Base-by-base conservation (phyloP, 78 protist genomes). In the Bodo saltans region DNA sequence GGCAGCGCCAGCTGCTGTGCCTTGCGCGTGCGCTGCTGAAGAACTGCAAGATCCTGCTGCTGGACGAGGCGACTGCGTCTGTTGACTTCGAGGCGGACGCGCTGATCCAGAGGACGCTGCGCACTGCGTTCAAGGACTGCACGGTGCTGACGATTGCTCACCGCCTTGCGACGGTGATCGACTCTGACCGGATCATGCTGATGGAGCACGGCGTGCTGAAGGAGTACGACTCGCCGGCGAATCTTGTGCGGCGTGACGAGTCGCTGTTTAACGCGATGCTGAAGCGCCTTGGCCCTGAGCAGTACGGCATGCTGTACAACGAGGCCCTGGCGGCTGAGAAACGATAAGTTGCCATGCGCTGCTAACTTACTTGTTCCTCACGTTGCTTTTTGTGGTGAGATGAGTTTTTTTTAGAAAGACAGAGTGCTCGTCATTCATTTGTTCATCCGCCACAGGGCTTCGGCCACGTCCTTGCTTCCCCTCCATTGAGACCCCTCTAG, bases 151-250 rank as follows among this genome's bases (percentile, higher is more conserved):
- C 72, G 0, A 60, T 89, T 68, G 97, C 98, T 1, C 98, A 95
- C 72, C 86, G 97, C 3, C 79, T 96, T 41, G 86, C 93, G 70
- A 94, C 98, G 17, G 87, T 96, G 79, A 90, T 96, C 88, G 98
- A 92, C 84, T 71, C 72, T 42, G 92, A 88, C 73, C 27, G 78
- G 53, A 67, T 95, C 52, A 17, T 91, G 27, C 90, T 91, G 35
- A 30, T 95, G 67, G 89, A 88, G 42, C 21, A 74, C 68, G 87
- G 89, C 41, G 32, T 0, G 40, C 42, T 73, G n/a, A 68, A 0
- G 28, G 85, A 82, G 80, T 76, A 4, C n/a, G 93, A 83, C 52
- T 23, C 42, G 41, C 89, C 92, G 47, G 42, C 27, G 25, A 0
- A 3, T 11, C 27, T 25, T 8, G 79, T 33, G 11, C 60, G 35